Evolutionary conservation across 2,329 filamentous ascomycete species (phyloP).

Genomic region (Xylariales sp.): DNA sequence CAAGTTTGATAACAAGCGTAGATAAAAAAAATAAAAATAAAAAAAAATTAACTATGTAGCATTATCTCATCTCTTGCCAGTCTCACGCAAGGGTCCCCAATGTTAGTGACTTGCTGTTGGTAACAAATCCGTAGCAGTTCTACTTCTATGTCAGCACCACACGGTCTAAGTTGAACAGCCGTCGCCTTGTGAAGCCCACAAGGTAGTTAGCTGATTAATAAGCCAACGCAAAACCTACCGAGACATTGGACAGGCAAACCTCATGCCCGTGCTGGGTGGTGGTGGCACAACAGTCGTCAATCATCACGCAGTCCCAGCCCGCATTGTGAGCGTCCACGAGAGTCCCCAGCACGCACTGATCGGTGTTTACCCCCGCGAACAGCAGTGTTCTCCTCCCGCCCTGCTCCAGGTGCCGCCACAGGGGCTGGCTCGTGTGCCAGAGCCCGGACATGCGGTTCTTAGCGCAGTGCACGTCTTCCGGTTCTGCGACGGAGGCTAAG

Average conservation of each 20-base stretch:
- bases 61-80: not conserved
- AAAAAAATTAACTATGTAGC: not conserved
- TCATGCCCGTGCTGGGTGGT: conserved; percentile 33
- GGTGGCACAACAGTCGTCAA: conserved; percentile 50
- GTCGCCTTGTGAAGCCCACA: too few species aligned
- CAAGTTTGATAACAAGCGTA: not conserved
- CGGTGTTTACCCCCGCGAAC: conserved; percentile 57
- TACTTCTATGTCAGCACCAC: conserved; percentile 6
- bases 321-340: conserved; percentile 50
- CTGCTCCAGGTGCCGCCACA: conserved; percentile 33
- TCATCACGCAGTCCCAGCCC: conserved; percentile 51
- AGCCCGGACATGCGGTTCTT: conserved; percentile 58
- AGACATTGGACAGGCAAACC: conserved; percentile 28
- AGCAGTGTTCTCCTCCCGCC: conserved; percentile 43
- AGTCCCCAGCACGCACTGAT: conserved; percentile 56
- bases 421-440: conserved; percentile 39
- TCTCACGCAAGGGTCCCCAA: not conserved
- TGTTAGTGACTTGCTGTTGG: conserved; percentile 6
- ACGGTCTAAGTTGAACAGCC: too few species aligned
- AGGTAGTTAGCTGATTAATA: not conserved
- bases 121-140: conserved; percentile 9
- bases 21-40: not conserved
- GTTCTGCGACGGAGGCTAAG: conserved; percentile 32
- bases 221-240: conserved; percentile 22
- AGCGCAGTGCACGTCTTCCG: conserved; percentile 44